These are phyloP conservation scores for Chlamydomonas asymmetrica DNA, from an alignment of 139 green algal species.

Conservation along the genomic window DNA sequence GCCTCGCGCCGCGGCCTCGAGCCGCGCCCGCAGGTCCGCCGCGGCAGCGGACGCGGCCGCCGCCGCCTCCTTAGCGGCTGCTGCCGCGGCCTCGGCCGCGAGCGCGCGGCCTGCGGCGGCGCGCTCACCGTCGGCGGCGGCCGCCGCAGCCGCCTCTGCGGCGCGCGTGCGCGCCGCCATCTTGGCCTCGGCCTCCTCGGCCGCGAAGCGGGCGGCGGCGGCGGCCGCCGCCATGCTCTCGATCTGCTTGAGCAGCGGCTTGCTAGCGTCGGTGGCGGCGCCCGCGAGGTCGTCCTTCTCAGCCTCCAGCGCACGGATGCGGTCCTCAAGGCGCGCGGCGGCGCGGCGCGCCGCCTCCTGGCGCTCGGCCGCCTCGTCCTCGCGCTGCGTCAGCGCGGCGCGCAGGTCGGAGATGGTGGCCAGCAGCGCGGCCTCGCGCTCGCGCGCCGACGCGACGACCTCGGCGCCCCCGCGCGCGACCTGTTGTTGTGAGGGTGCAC, in stretches of 20 bases:
- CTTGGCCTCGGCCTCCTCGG: slow-evolving; percentile 21
- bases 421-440: slow-evolving; percentile 29
- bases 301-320: slow-evolving; percentile 33
- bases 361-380: slow-evolving; percentile 28
- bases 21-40: slow-evolving; percentile 13
- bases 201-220: slow-evolving; percentile 18
- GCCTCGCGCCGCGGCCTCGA: slow-evolving; percentile 23
- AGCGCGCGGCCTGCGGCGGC: slow-evolving; percentile 9
- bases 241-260: slow-evolving; percentile 47
- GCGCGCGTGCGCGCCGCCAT: slow-evolving; percentile 11
- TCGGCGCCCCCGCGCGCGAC: slow-evolving; percentile 33
- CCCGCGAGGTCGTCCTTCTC: slow-evolving; percentile 33
- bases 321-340: slow-evolving; percentile 15
- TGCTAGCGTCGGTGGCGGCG: slow-evolving; percentile 21
- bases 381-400: not conserved
- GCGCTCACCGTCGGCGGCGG: slow-evolving; percentile 26
- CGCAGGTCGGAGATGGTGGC: slow-evolving; percentile 32
- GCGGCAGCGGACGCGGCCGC: slow-evolving; percentile 2
- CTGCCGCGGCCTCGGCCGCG: slow-evolving; percentile 27
- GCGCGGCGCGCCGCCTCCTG: slow-evolving; percentile 36
- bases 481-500: no score
- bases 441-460: slow-evolving; percentile 30
- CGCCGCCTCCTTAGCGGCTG: slow-evolving; percentile 33
- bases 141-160: slow-evolving; percentile 21
- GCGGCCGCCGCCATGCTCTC: slow-evolving; percentile 38